A percentile compares a stretch with the other conserved stretches of the same genome.
Evolutionary conservation across 2,329 filamentous ascomycete species (phyloP).

Genomic region (Beauveria sp.): DNA sequence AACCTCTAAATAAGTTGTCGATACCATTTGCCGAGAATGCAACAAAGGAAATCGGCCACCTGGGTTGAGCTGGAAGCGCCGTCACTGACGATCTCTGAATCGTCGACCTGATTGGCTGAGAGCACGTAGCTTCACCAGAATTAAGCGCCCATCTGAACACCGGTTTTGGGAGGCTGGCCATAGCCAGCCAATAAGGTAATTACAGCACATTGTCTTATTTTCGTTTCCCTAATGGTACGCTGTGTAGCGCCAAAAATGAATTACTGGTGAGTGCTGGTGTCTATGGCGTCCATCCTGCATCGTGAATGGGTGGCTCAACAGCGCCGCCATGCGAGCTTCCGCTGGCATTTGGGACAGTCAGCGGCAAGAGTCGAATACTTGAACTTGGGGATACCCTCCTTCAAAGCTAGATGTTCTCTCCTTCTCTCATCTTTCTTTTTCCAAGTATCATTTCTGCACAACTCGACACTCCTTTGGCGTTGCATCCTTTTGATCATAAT

Average conservation of each 20-base stretch:
- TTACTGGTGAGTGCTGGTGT: background rate
- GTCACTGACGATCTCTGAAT: background rate
- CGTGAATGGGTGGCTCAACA: background rate
- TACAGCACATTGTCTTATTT: background rate
- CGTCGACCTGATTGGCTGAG: background rate
- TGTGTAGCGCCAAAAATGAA: background rate
- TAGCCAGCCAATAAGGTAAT: background rate
- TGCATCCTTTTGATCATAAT: conserved; percentile 20
- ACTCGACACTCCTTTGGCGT: background rate
- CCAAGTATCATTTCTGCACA: background rate
- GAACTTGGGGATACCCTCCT: background rate
- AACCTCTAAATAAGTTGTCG: background rate
- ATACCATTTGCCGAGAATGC: background rate
- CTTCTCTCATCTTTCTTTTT: background rate
- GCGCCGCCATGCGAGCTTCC: background rate
- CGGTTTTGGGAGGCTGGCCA: background rate
- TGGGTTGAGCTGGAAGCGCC: background rate
- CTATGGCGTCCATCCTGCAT: background rate
- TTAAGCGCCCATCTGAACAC: conserved; percentile 5
- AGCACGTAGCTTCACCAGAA: background rate
- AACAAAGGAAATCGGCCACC: background rate
- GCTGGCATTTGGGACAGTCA: background rate
- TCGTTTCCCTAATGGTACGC: background rate
- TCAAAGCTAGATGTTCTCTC: background rate
- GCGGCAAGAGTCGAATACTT: conserved; percentile 10